Base-by-base conservation (phyloP, 139 green algal species). In the Mychonastes homosphaera region DNA sequence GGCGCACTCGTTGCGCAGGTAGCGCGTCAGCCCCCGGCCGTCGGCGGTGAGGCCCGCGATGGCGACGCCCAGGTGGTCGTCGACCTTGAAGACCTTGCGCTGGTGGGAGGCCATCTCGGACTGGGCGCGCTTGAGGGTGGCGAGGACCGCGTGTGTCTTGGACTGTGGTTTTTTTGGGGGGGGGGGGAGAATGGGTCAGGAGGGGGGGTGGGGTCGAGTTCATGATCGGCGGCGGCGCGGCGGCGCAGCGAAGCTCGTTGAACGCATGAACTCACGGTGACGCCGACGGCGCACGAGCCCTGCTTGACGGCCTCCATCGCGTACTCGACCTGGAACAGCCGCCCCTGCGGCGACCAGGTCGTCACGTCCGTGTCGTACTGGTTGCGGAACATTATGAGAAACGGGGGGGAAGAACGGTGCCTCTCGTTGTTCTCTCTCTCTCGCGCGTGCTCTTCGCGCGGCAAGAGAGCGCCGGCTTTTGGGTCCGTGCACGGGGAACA, bases 261-360 rank as follows among this genome's bases (percentile, higher is more conserved):
- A n/a, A 13, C 15, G 18, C 8, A 13, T 61, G 26, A 27, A 16
- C 77, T 49, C 41, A 92, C 84, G 75, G 82, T 90, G 18, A 97
- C 61, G 4, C 92, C 91, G 2, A 98, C 90, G 8, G 87, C 84
- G 27, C 85, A 89, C 56, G 77, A 89, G 48, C 91, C 91, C 55
- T 98, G 91, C 80, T 98, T 98, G 1, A 98, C 92, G 7, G 92
- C 91, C 65, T 98, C 91, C 91, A 98, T 98, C 3, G 91, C 91
- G 55, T 98, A 98, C 63, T 98, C 91, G 8, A 98, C 80, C 68
- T 98, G 91, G 61, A 94, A 89, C 4, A 98, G 80, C 9, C 91
- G 79, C 2, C 91, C 91, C 63, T 94, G 84, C 1, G 91, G 91
- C 58, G 81, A 94, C 91, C 91, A 98, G 28, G 88, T 96, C 2